Evolutionary conservation across 2,329 filamentous ascomycete genomes (phyloP), one percentile per base, ranked within the genome.

Genomic region (Gnomoniopsis sp.): DNA sequence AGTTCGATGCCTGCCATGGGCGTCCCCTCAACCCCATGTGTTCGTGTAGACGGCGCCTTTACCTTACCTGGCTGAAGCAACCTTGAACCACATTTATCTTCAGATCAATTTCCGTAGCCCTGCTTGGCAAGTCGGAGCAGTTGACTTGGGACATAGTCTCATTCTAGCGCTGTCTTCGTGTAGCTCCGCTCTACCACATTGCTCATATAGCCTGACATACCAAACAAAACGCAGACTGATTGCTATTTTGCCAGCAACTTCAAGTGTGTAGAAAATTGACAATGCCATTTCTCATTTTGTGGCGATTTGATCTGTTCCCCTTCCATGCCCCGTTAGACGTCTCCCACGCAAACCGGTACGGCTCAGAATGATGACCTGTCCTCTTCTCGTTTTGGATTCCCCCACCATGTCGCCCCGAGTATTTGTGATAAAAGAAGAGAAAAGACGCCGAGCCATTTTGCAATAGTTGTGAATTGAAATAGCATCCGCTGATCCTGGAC

Each of bases 251-350:
- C 26, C 4, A 22, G 49, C 17, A n/a, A 36, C 6, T 23, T 41
- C 7, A 3, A n/a, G 8, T 33, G 2, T 19, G 12, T 41, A 41
- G 36, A 15, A 56, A 43, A 53, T 44, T 26, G 41, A 60, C 44
- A 30, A 60, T 60, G 58, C 53, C 53, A 49, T 60, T 57, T 43
- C 47, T 44, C 17, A 26, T 55, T 55, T 55, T 55, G 52, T 59
- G 11, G 21, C 53, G 17, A 30, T 36, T n/a, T 47, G 26, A n/a
- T 55, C 48, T 48, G 23, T 34, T 30, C 21, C 33, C 46, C 26
- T 8, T 30, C 26, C 26, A 30, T 8, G 4, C 26, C 38, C 51
- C 34, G 26, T 49, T 19, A 46, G n/a, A 36, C 30, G 47, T 50
- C 46, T 33, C 43, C 49, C 38, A 50, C 44, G 36, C 54, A 50